phyloP scores from a whole-genome alignment of 2,329 filamentous ascomycete species.

The Sclerotinia spermophila region DNA sequence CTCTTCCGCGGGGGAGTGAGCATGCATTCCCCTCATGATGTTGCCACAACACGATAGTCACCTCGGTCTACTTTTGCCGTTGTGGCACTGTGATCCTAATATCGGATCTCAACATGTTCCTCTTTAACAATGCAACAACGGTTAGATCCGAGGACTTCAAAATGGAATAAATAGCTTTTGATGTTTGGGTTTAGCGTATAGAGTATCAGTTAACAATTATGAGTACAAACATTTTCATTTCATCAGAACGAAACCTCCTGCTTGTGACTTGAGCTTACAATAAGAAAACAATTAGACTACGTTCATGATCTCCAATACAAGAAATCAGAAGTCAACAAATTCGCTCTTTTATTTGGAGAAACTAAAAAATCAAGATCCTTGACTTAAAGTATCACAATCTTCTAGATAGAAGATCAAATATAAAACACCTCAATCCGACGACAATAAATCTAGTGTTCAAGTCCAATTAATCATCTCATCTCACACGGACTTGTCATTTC shows the following conservation, averaged over 20 bases:
- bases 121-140: not conserved
- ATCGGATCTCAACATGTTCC: not conserved
- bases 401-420: not conserved
- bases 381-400: too few species aligned
- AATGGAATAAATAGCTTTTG: accelerated
- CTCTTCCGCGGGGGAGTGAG: not conserved
- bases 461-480: not conserved
- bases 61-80: not conserved
- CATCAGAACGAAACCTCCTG: accelerated
- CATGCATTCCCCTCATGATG: not conserved
- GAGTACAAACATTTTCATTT: not conserved
- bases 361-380: too few species aligned
- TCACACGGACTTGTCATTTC: not conserved
- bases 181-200: not conserved
- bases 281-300: not conserved
- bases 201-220: accelerated
- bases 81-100: not conserved
- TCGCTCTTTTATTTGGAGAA: too few species aligned
- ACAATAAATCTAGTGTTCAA: too few species aligned
- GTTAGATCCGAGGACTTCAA: not conserved
- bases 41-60: not conserved
- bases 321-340: too few species aligned
- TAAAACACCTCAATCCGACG: not conserved
- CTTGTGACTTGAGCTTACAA: not conserved
- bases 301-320: not conserved